Percentiles rank a stretch among this genome's conserved stretches.
phyloP scores from a whole-genome alignment of 108 stramenopile species.

The Nitzschia sp. region DNA sequence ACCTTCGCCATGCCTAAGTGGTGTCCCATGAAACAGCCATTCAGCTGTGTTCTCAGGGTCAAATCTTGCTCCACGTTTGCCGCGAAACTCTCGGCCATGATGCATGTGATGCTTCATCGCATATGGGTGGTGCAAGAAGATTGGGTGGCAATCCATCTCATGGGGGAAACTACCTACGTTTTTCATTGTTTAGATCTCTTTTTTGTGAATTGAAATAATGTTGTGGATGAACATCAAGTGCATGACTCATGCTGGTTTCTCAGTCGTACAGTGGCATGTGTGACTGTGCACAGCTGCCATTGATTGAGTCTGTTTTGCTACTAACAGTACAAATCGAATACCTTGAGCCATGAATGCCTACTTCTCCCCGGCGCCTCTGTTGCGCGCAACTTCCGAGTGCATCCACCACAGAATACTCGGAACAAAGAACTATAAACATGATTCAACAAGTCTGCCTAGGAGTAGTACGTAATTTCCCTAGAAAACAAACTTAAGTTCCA shows the following conservation, averaged over 20 bases:
- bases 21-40: not conserved
- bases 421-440: not conserved
- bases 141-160: not conserved
- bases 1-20: not conserved
- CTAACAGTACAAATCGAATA: not conserved
- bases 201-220: too few relatives aligned
- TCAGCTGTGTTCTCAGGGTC: not conserved
- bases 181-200: too few relatives aligned
- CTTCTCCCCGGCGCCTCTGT: not conserved
- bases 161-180: not conserved
- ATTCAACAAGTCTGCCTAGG: not conserved
- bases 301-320: too few relatives aligned
- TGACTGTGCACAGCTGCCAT: too few relatives aligned
- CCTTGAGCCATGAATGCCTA: not conserved
- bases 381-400: not conserved
- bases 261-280: too few relatives aligned
- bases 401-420: not conserved
- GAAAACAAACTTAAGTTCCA: constrained; percentile 46
- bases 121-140: not conserved
- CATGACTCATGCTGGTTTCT: too few relatives aligned
- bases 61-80: not conserved
- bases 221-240: too few relatives aligned
- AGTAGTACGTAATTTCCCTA: not conserved
- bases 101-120: not conserved
- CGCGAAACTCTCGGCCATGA: too few relatives aligned